phyloP scores from a whole-genome alignment of 257 asterid genomes.

The Coffea eugenioides region DNA sequence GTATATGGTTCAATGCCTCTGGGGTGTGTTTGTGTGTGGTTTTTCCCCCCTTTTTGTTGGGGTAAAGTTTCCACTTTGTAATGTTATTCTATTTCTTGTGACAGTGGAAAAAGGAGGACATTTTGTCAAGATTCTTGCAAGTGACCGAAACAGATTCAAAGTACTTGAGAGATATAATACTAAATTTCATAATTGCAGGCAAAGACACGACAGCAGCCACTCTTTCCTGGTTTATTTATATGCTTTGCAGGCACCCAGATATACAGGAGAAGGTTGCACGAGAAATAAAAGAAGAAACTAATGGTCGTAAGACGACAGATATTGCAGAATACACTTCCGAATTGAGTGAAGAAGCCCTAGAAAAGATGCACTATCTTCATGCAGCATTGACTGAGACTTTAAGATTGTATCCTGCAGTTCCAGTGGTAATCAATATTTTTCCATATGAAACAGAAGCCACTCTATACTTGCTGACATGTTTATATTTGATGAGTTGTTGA shows the following conservation, averaged over 20 bases:
- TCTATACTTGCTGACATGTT: not conserved
- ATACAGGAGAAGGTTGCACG: slow-evolving; percentile 47
- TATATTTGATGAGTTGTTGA: not conserved
- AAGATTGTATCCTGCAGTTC: slow-evolving; percentile 51
- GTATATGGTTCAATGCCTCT: slow-evolving; percentile 6
- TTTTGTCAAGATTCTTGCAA: slow-evolving; percentile 51
- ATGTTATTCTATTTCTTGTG: not conserved
- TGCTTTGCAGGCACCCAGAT: slow-evolving; percentile 48
- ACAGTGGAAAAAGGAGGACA: slow-evolving; percentile 48
- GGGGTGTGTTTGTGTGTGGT: not conserved
- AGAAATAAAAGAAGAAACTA: slow-evolving; percentile 38
- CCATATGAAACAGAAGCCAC: not conserved
- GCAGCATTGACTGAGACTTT: slow-evolving; percentile 59
- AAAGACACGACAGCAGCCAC: slow-evolving; percentile 57
- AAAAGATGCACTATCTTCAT: slow-evolving; percentile 58
- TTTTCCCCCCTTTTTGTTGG: not conserved
- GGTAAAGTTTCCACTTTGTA: not conserved
- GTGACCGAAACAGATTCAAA: slow-evolving; percentile 35
- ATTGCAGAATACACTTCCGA: slow-evolving; percentile 31
- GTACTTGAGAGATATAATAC: slow-evolving; percentile 50
- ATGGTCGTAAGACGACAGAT: slow-evolving; percentile 14
- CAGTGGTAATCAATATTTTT: no score
- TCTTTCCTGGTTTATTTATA: slow-evolving; percentile 61
- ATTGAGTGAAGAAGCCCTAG: slow-evolving; percentile 41
- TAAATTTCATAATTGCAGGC: slow-evolving; percentile 54